These are phyloP conservation scores for Musa acuminata DNA, from an alignment of 176 grass and related monocot species.

Conservation along the genomic window DNA sequence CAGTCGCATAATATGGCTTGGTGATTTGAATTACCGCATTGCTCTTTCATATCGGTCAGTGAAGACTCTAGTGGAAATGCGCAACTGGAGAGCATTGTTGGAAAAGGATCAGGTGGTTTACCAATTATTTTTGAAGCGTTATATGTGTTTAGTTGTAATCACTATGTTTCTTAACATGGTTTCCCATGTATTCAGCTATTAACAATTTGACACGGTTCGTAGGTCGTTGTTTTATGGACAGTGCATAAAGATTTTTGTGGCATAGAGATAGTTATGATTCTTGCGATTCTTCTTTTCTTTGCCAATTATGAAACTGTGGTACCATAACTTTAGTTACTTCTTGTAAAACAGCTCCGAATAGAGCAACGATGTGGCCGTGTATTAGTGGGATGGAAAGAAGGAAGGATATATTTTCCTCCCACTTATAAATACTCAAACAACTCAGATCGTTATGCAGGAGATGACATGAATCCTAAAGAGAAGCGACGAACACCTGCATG, in stretches of 20 bases:
- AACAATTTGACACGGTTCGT: background rate
- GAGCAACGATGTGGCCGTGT: constrained; percentile 86
- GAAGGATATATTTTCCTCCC: constrained; percentile 91
- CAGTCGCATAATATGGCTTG: constrained; percentile 96
- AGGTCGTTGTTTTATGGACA: background rate
- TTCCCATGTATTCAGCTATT: background rate
- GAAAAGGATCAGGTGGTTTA: constrained; percentile 78
- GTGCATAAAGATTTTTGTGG: background rate
- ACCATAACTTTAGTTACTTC: constrained; percentile 1
- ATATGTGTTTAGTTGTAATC: background rate
- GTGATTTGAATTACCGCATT: constrained; percentile 94
- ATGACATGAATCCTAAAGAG: constrained; percentile 75
- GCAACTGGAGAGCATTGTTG: constrained; percentile 73
- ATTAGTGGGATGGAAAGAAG: constrained; percentile 86
- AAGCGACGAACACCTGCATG: constrained; percentile 85
- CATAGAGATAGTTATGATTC: constrained; percentile 1
- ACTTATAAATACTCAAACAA: constrained; percentile 96
- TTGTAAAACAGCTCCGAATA: constrained; percentile 62
- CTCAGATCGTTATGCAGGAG: constrained; percentile 75
- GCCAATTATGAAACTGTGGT: constrained; percentile 5
- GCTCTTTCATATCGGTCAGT: constrained; percentile 84
- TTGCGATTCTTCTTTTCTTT: constrained; percentile 8
- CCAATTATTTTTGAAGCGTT: background rate
- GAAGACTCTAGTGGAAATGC: constrained; percentile 93
- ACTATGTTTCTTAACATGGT: background rate